Base-by-base conservation (phyloP, 805 yeast genomes). In the Yarrowia sp. region DNA sequence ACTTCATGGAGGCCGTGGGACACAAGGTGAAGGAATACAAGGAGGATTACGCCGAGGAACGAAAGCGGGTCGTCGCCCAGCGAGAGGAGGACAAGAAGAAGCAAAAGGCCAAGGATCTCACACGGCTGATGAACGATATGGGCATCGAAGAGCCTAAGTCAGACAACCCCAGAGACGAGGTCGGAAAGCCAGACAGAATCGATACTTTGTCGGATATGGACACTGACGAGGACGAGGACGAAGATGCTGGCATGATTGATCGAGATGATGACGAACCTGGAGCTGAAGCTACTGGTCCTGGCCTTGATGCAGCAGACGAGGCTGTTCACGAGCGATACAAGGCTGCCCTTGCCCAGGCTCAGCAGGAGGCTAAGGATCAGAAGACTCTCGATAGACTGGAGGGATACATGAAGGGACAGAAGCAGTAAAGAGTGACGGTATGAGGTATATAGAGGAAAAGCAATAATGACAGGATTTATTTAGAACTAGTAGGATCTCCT, bases 11-110 rank as follows among this genome's bases (percentile, higher is more conserved):
- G n/a, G 90, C 91, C 0, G 95, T 95, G 6, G 96, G 91, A 73
- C 83, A 85, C 69, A 95, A 95, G 78, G 92, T 88, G 56, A 91
- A 87, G 44, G 99, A 95, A 78, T 95, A 89, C 77, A 86, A 92
- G 69, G 86, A 87, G 69, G 93, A 82, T 73, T 95, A 95, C 77
- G 86, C 86, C 74, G 87, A 87, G 9, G 98, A 95, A 79, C 85
- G 97, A 75, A 97, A 94, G 69, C 82, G 90, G 73, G 86, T 94
- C 15, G 75, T 89, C 64, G 85, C 89, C 76, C 86, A 89, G 71
- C 90, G 92, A 74, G 90, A 89, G 72, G 88, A 87, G 69, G 87
- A 87, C 67, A 96, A 90, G 74, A 86, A 87, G 75, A 79, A 81
- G 73, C 82, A 88, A 72, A 91, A 92, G 76, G 88, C 91, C 42